A percentile compares a stretch with the other conserved stretches of the same genome.
phyloP scores from a whole-genome alignment of 2,329 filamentous ascomycete species.

The Colletotrichum acutatum region DNA sequence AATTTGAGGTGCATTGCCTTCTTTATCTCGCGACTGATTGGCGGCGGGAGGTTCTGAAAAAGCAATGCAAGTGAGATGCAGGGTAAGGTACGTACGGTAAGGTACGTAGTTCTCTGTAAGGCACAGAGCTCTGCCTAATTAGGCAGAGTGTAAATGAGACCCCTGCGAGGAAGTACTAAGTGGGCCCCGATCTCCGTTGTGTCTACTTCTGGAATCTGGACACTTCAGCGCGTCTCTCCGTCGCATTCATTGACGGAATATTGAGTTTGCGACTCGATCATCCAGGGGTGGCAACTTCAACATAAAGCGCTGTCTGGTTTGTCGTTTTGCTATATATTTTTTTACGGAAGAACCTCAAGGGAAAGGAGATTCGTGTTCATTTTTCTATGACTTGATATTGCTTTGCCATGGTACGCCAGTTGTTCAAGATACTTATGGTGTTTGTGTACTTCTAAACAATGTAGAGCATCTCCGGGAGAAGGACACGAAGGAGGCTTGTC shows the following conservation, averaged over 20 bases:
- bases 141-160: neutral
- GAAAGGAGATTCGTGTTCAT: neutral
- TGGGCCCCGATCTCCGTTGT: neutral
- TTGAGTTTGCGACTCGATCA: neutral
- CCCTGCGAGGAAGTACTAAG: neutral
- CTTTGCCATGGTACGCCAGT: neutral
- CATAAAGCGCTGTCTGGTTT: neutral
- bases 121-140: neutral
- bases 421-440: neutral
- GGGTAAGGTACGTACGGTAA: neutral
- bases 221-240: neutral
- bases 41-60: neutral
- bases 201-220: constrained; percentile 50
- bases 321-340: neutral
- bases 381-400: neutral
- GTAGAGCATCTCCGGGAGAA: neutral
- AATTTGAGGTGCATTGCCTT: neutral
- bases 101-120: neutral
- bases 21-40: neutral
- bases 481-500: neutral
- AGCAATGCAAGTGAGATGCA: neutral
- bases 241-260: constrained; percentile 9
- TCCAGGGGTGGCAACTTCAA: neutral
- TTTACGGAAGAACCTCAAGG: neutral
- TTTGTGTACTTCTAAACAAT: neutral